Evolutionary conservation across 164 flowering plant genomes (phyloP).

Genomic region (Tetrastigma voinierianum): DNA sequence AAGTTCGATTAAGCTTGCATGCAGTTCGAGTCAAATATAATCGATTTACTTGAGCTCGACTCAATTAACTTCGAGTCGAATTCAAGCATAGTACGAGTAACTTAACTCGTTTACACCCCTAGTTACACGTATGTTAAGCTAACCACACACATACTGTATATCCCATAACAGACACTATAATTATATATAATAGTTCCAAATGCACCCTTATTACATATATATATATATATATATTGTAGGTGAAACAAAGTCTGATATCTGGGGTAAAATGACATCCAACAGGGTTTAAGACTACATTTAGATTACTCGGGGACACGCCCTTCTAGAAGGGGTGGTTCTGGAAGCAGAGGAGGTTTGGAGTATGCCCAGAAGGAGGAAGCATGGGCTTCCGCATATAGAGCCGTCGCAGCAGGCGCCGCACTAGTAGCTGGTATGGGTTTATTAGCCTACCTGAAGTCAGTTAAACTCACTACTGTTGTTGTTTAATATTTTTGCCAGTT

Average conservation of each 20-base stretch:
- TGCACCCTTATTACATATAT: too few relatives aligned
- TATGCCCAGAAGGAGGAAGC: constrained; percentile 70
- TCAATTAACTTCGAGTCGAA: too few relatives aligned
- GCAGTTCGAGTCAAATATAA: too few relatives aligned
- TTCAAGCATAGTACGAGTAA: too few relatives aligned
- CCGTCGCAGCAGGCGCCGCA: constrained; percentile 53
- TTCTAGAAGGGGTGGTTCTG: constrained; percentile 30
- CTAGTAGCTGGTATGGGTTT: constrained; percentile 48
- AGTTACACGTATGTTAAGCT: too few relatives aligned
- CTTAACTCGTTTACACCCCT: too few relatives aligned
- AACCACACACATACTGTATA: too few relatives aligned
- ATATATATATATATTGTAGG: too few relatives aligned
- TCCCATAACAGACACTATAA: too few relatives aligned
- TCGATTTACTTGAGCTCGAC: too few relatives aligned
- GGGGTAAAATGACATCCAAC: constrained; percentile 13
- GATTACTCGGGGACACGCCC: constrained; percentile 60
- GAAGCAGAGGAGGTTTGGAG: constrained; percentile 36
- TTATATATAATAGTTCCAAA: too few relatives aligned
- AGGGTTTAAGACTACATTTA: constrained; percentile 83
- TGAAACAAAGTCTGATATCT: constrained; percentile 5
- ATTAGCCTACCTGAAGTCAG: constrained; percentile 48
- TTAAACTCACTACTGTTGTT: constrained; percentile 26
- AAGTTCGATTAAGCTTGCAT: too few relatives aligned
- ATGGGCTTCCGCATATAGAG: constrained; percentile 51
- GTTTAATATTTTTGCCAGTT: background rate